phyloP scores from a whole-genome alignment of 768 basidiomycete species.

The Mycena latifolia region DNA sequence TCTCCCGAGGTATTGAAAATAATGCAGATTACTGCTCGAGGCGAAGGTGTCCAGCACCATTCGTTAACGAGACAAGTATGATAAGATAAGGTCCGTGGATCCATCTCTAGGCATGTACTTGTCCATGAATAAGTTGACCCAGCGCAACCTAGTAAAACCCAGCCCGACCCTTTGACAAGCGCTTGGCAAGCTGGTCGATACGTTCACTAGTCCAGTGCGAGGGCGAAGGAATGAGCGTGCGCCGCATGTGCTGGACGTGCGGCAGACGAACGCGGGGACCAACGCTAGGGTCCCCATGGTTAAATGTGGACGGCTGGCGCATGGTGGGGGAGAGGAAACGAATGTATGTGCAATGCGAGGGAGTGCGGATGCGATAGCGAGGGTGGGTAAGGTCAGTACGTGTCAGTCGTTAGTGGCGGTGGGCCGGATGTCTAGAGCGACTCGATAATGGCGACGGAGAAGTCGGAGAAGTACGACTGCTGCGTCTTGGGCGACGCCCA shows the following conservation, averaged over 20 bases:
- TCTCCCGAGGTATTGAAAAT: no score
- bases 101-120: not conserved
- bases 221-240: not conserved
- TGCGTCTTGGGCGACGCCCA: constrained; percentile 76
- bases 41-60: no score
- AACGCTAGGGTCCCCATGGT: no score
- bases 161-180: constrained; percentile 16
- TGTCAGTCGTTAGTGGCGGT: constrained; percentile 24
- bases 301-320: constrained; percentile 5
- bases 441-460: constrained; percentile 73
- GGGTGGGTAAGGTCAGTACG: constrained; percentile 20
- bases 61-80: no score
- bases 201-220: constrained; percentile 30
- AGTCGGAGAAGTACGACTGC: constrained; percentile 75
- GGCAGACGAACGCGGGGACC: no score
- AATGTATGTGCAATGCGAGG: constrained; percentile 9
- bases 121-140: not conserved
- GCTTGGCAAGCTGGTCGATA: constrained; percentile 19
- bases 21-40: no score
- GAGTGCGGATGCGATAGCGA: constrained; percentile 9
- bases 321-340: constrained; percentile 4
- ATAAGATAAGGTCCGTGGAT: not conserved
- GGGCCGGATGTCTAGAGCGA: constrained; percentile 45
- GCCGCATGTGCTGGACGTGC: no score
- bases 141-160: constrained; percentile 31